A percentile compares a stretch with the other conserved stretches of the same genome.
Evolutionary conservation across 1,284 basidiomycete species (phyloP).

Genomic region (Cystobasidium sp.): DNA sequence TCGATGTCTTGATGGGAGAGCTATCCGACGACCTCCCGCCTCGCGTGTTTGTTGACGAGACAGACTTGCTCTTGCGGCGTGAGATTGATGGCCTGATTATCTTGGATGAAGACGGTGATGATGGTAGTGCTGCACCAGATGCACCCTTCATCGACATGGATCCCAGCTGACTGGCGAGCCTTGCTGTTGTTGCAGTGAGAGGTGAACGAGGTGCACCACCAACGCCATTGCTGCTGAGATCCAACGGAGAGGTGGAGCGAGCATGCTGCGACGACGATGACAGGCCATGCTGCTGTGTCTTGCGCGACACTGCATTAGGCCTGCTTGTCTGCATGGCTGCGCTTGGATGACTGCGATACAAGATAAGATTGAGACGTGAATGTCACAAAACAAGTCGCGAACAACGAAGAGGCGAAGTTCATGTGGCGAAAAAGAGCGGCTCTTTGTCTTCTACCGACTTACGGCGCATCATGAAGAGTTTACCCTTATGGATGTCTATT

Average conservation of each 20-base stretch:
- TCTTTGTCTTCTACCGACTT: background rate
- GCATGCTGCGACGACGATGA: background rate
- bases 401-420: background rate
- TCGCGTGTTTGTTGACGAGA: background rate
- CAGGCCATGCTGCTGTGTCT: background rate
- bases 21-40: background rate
- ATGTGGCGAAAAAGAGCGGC: background rate
- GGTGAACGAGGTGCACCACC: constrained; percentile 19
- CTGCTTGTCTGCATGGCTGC: constrained; percentile 25
- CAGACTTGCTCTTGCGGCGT: constrained; percentile 11
- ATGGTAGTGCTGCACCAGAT: background rate
- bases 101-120: background rate
- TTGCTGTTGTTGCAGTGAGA: constrained; percentile 9
- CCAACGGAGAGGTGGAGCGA: background rate
- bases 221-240: background rate
- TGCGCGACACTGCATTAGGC: constrained; percentile 18
- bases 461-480: background rate
- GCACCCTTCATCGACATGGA: constrained; percentile 8
- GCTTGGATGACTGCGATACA: background rate
- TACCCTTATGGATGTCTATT: background rate
- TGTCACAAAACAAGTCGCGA: constrained; percentile 21
- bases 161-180: constrained; percentile 30
- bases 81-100: background rate
- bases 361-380: background rate
- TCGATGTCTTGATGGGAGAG: background rate